Percentiles rank a stretch among this genome's conserved stretches.
These are phyloP conservation scores for Botrytis hyacinthi DNA, from an alignment of 2,329 filamentous ascomycete genomes.

Conservation along the genomic window DNA sequence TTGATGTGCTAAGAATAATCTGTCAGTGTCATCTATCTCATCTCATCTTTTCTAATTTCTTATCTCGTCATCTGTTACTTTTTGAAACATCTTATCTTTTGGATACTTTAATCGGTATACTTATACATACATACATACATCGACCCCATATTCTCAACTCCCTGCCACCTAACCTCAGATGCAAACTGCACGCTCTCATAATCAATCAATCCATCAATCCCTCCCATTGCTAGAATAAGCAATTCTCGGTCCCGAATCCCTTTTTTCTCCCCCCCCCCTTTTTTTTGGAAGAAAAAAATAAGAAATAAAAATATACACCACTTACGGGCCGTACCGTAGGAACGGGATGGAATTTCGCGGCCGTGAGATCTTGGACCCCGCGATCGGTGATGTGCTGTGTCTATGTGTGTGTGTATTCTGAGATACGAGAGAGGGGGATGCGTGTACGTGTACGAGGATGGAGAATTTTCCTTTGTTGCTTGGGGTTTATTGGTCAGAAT, in stretches of 20 bases:
- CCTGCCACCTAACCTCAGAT: background rate
- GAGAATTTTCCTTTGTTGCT: too few relatives aligned
- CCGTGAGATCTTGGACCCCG: background rate
- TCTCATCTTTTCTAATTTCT: background rate
- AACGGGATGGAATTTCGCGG: background rate
- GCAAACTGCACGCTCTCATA: background rate
- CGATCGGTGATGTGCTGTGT: background rate
- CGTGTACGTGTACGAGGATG: background rate
- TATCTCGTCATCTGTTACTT: background rate
- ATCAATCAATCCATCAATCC: too few relatives aligned
- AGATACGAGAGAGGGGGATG: background rate
- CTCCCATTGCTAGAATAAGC: too few relatives aligned
- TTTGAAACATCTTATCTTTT: background rate
- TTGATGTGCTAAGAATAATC: background rate
- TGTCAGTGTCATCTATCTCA: background rate
- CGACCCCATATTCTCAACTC: background rate
- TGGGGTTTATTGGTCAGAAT: too few relatives aligned
- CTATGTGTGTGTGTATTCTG: background rate
- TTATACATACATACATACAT: background rate
- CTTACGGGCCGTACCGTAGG: background rate
- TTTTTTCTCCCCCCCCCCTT: fast-evolving
- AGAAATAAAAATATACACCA: background rate
- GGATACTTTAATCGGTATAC: too few relatives aligned
- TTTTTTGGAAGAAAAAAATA: too few relatives aligned
- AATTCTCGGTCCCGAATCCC: too few relatives aligned